Conservation (phyloP, 768 basidiomycete genomes). For the Pleurotus citrinopileatus region DNA sequence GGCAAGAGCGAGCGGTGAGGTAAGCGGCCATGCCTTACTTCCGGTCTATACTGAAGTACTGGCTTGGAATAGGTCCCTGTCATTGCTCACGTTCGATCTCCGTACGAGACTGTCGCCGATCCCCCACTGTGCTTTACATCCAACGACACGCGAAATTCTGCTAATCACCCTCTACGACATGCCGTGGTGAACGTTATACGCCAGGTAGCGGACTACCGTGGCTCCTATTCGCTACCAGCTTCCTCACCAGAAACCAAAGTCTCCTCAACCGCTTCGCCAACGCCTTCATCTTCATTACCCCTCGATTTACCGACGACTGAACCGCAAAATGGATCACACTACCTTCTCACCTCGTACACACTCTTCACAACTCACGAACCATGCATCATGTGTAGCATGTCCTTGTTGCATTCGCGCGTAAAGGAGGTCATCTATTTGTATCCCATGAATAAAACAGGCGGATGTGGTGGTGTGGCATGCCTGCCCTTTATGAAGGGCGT, state of each 20-base stretch:
- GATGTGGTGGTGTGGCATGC: constrained; percentile 75
- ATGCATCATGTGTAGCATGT: constrained; percentile 98
- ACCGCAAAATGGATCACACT: constrained; percentile 66
- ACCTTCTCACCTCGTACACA: constrained; percentile 81
- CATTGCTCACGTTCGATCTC: constrained; percentile 63
- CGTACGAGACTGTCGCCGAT: constrained; percentile 33
- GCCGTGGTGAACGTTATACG: constrained; percentile 77
- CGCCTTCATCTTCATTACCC: not conserved
- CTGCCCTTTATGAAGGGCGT: constrained; percentile 81
- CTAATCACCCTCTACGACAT: constrained; percentile 80
- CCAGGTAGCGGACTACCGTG: constrained; percentile 56
- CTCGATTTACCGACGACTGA: constrained; percentile 1
- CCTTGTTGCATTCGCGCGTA: constrained; percentile 91
- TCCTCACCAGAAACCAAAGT: constrained; percentile 13
- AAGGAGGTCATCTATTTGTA: constrained; percentile 77
- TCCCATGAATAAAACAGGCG: constrained; percentile 78
- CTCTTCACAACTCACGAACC: constrained; percentile 96
- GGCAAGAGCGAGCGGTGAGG: constrained; percentile 56
- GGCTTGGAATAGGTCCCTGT: constrained; percentile 59
- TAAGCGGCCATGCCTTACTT: constrained; percentile 25
- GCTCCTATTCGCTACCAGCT: no score
- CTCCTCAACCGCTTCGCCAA: not conserved
- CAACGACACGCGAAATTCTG: constrained; percentile 68
- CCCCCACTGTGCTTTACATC: constrained; percentile 43
- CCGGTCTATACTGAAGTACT: not conserved